These are phyloP conservation scores for Phytophthora pluvialis DNA, from an alignment of 352 stramenopile genomes.

Conservation along the genomic window DNA sequence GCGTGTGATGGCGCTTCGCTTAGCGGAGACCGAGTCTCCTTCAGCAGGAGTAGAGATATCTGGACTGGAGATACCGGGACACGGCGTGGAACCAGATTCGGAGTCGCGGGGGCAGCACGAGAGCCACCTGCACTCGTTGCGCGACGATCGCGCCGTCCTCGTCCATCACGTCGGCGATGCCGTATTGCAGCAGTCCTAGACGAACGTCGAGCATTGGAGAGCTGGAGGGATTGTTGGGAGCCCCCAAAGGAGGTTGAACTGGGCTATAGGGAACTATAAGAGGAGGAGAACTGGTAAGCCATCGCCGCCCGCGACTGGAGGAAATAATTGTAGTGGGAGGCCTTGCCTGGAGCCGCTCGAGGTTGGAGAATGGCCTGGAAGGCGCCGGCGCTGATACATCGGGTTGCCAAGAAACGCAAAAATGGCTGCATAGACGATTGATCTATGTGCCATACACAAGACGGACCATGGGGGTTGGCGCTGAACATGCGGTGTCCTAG, in stretches of 20 bases:
- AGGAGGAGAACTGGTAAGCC: constrained; percentile 1
- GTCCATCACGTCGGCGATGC: constrained; percentile 31
- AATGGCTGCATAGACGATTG: background rate
- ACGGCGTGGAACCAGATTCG: constrained; percentile 14
- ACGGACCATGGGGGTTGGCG: too few species aligned
- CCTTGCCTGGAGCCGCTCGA: constrained; percentile 10
- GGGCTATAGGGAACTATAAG: constrained; percentile 2
- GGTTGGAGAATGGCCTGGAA: constrained; percentile 9
- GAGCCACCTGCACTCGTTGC: constrained; percentile 25
- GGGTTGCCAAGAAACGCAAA: constrained; percentile 4
- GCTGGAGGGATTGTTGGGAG: background rate
- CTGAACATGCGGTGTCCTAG: too few species aligned
- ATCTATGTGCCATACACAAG: too few species aligned
- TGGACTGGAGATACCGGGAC: constrained; percentile 25
- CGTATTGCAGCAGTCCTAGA: constrained; percentile 29
- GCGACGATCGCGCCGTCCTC: constrained; percentile 31
- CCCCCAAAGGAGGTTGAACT: background rate
- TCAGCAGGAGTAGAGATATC: constrained; percentile 27
- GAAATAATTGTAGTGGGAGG: background rate
- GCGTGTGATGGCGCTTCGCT: background rate
- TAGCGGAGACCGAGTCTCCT: background rate
- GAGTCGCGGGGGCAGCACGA: constrained; percentile 24
- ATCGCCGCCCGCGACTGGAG: background rate
- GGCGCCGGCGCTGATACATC: background rate
- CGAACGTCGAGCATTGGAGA: constrained; percentile 23